A percentile compares a stretch with the other conserved stretches of the same genome.
Evolutionary conservation across 2,329 filamentous ascomycete species (phyloP).

Genomic region (Alternaria incomplexa): DNA sequence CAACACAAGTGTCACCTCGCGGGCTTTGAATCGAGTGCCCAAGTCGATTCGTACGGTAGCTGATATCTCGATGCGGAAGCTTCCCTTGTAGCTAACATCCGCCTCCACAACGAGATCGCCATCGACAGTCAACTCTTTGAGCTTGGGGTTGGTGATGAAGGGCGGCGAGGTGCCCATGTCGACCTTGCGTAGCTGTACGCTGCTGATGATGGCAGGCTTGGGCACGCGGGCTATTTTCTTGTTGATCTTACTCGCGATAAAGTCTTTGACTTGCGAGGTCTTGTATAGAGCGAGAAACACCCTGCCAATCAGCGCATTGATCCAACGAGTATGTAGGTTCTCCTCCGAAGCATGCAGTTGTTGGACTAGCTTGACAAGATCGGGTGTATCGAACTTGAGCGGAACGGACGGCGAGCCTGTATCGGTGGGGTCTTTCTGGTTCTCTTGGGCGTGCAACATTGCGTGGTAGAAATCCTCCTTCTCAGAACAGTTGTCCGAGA

Average conservation of each 20-base stretch:
- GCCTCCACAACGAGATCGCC: constrained; percentile 88
- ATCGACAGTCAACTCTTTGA: constrained; percentile 89
- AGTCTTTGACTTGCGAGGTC: constrained; percentile 78
- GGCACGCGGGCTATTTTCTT: constrained; percentile 97
- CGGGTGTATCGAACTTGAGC: constrained; percentile 78
- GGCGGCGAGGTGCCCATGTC: constrained; percentile 87
- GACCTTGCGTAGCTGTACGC: constrained; percentile 81
- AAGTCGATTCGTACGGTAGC: constrained; percentile 93
- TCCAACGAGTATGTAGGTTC: constrained; percentile 86
- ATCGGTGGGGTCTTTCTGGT: constrained; percentile 61
- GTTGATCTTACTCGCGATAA: constrained; percentile 83
- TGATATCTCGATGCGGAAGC: constrained; percentile 86
- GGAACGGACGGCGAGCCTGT: constrained; percentile 67
- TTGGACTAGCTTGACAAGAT: constrained; percentile 89
- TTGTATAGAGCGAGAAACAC: constrained; percentile 88
- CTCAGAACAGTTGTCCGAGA: constrained; percentile 92
- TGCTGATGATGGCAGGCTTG: constrained; percentile 86
- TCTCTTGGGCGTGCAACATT: constrained; percentile 81
- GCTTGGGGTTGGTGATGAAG: constrained; percentile 83
- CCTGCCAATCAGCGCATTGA: constrained; percentile 89
- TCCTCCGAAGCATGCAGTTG: constrained; percentile 90
- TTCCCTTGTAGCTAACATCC: constrained; percentile 87
- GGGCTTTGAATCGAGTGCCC: constrained; percentile 83
- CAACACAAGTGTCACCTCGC: constrained; percentile 87
- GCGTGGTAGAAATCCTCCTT: constrained; percentile 99